phyloP scores from a whole-genome alignment of 2,329 filamentous ascomycete genomes.

The Fusarium marasasianum region DNA sequence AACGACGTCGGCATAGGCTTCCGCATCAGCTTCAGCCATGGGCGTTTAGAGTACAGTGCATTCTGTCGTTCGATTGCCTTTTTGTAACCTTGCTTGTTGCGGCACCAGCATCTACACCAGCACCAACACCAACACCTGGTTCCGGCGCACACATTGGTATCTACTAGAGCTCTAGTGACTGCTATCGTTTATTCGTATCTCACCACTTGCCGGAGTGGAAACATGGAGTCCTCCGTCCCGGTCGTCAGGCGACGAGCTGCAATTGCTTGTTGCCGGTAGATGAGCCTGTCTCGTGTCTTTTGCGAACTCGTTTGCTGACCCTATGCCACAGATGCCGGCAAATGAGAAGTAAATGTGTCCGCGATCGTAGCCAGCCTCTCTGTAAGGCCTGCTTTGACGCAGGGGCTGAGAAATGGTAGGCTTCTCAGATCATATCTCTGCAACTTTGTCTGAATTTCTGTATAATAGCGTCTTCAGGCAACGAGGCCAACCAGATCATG shows the following conservation, averaged over 20 bases:
- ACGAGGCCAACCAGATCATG: constrained; percentile 63
- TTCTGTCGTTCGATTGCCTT: background rate
- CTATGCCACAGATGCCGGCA: constrained; percentile 59
- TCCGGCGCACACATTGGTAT: background rate
- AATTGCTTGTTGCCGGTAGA: constrained; percentile 63
- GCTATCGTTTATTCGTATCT: background rate
- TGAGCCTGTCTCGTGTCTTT: background rate
- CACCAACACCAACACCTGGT: background rate
- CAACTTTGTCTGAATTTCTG: background rate
- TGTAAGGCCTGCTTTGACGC: constrained; percentile 63
- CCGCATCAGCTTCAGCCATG: background rate
- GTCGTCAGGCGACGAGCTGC: constrained; percentile 59
- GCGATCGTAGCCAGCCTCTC: constrained; percentile 58
- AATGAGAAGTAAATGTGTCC: constrained; percentile 65
- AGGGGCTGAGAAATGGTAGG: constrained; percentile 61
- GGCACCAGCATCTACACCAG: background rate
- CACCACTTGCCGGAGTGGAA: constrained; percentile 8
- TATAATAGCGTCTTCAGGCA: constrained; percentile 58
- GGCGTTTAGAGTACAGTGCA: background rate
- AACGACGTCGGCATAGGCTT: background rate
- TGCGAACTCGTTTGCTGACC: background rate
- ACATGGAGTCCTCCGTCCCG: constrained; percentile 20
- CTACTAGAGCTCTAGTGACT: background rate
- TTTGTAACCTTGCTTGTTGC: background rate
- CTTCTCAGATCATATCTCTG: background rate